phyloP scores from a whole-genome alignment of 768 basidiomycete genomes.

The Rhodotorula babjevae region DNA sequence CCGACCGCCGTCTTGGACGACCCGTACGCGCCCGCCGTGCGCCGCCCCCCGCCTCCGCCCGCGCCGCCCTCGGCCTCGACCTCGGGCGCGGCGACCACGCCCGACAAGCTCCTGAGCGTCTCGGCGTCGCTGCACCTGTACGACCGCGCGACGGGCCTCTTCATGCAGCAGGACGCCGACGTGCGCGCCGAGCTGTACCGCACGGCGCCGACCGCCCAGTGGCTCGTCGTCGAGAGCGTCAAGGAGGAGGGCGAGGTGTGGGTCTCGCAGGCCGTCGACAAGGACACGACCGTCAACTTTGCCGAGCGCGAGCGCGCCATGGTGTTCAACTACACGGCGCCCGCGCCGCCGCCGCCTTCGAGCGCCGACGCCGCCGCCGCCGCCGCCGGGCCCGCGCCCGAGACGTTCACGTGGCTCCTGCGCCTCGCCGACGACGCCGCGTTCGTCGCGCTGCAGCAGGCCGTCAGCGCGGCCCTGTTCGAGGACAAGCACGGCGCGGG shows the following conservation, averaged over 20 bases:
- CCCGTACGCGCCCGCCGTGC: slow-evolving; percentile 6
- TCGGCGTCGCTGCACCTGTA: slow-evolving; percentile 50
- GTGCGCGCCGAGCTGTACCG: slow-evolving; percentile 47
- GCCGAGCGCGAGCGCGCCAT: slow-evolving; percentile 55
- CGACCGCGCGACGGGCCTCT: slow-evolving; percentile 49
- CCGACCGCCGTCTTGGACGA: slow-evolving; percentile 1
- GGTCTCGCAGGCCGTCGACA: slow-evolving; percentile 41
- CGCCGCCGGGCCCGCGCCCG: slow-evolving; percentile 43
- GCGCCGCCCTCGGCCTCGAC: slow-evolving; percentile 9
- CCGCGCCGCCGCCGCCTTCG: not conserved
- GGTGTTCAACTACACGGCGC: slow-evolving; percentile 70
- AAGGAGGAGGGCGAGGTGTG: slow-evolving; percentile 30
- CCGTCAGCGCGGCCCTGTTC: slow-evolving; percentile 71
- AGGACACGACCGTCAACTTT: slow-evolving; percentile 41
- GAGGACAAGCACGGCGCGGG: slow-evolving; percentile 52
- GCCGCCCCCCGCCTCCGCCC: slow-evolving; percentile 21
- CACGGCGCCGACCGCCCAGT: not conserved
- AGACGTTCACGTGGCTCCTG: slow-evolving; percentile 71
- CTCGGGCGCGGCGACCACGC: slow-evolving; percentile 20
- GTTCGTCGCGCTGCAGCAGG: slow-evolving; percentile 59
- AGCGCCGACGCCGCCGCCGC: slow-evolving; percentile 47
- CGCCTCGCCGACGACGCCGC: slow-evolving; percentile 59
- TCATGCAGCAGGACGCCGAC: slow-evolving; percentile 48
- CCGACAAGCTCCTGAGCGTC: slow-evolving; percentile 40
- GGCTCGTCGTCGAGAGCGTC: slow-evolving; percentile 36